phyloP scores from a whole-genome alignment of 768 basidiomycete species.

The Leccinum ochraceum region DNA sequence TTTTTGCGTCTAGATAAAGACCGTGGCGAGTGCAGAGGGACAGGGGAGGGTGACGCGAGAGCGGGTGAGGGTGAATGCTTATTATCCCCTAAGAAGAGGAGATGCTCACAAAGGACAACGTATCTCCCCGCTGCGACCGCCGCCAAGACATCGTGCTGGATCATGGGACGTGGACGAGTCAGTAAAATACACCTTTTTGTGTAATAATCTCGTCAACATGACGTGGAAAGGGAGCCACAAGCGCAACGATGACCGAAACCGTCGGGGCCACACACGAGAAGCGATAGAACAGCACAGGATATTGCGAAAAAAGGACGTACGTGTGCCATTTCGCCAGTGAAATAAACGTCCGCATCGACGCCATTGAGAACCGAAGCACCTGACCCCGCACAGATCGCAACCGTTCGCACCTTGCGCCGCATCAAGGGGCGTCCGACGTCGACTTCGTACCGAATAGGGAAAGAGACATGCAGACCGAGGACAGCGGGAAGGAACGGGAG shows the following conservation, averaged over 20 bases:
- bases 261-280: constrained; percentile 4
- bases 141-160: constrained; percentile 85
- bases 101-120: constrained; percentile 77
- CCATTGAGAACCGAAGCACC: constrained; percentile 77
- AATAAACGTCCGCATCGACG: constrained; percentile 78
- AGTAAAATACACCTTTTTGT: constrained; percentile 1
- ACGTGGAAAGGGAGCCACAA: constrained; percentile 12
- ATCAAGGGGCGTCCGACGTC: constrained; percentile 59
- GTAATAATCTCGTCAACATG: constrained; percentile 3
- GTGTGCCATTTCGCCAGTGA: constrained; percentile 93
- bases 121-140: constrained; percentile 73
- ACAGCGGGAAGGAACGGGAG: constrained; percentile 21
- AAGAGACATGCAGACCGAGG: constrained; percentile 6
- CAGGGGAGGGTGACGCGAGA: too few species aligned
- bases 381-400: constrained; percentile 92
- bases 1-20: too few species aligned
- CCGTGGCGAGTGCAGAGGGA: too few species aligned
- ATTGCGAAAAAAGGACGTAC: constrained; percentile 45
- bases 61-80: too few species aligned
- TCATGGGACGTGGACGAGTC: not conserved
- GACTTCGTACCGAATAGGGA: constrained; percentile 41
- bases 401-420: constrained; percentile 45
- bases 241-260: not conserved
- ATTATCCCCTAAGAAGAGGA: not conserved
- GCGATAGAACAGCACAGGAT: constrained; percentile 12